A percentile compares a stretch with the other conserved stretches of the same genome.
Conservation (phyloP, 2,329 filamentous ascomycete species). For the Fusarium cyanostomum region DNA sequence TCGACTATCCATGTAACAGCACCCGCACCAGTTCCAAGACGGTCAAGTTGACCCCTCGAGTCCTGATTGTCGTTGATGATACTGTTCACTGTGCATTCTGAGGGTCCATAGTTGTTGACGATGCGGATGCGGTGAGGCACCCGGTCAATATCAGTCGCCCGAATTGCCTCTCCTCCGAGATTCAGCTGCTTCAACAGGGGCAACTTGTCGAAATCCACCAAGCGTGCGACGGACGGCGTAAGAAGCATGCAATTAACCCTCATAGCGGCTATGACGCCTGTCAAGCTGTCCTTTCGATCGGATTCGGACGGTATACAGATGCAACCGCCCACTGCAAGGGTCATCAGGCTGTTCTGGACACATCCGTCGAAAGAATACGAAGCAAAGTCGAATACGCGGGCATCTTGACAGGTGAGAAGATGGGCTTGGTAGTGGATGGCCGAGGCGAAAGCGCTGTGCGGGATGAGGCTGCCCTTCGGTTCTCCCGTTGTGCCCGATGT, state of each 20-base stretch:
- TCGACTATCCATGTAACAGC: neutral
- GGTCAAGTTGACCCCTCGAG: neutral
- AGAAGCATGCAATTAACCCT: constrained; percentile 34
- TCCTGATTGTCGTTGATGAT: neutral
- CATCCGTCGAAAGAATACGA: constrained; percentile 6
- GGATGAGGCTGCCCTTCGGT: neutral
- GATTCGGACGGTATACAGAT: constrained; percentile 6
- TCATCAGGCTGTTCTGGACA: constrained; percentile 2
- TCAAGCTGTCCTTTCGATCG: constrained; percentile 15
- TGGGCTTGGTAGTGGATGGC: neutral
- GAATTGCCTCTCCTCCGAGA: constrained; percentile 2
- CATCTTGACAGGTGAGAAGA: neutral
- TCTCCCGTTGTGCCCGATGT: neutral
- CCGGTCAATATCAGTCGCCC: neutral
- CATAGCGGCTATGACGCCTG: constrained; percentile 48
- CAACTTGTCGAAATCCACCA: neutral
- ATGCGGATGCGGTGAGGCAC: constrained; percentile 20
- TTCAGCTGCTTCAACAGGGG: neutral
- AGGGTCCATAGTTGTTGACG: constrained; percentile 12
- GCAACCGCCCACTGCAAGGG: constrained; percentile 4
- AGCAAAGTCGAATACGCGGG: constrained; percentile 5
- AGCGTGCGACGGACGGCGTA: constrained; percentile 3
- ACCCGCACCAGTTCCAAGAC: neutral
- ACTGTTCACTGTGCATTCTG: constrained; percentile 1
- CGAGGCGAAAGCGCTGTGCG: neutral